Percentiles rank a stretch among this genome's conserved stretches.
Evolutionary conservation across 306 rosid species (phyloP).

Genomic region (Mimosa pudica): DNA sequence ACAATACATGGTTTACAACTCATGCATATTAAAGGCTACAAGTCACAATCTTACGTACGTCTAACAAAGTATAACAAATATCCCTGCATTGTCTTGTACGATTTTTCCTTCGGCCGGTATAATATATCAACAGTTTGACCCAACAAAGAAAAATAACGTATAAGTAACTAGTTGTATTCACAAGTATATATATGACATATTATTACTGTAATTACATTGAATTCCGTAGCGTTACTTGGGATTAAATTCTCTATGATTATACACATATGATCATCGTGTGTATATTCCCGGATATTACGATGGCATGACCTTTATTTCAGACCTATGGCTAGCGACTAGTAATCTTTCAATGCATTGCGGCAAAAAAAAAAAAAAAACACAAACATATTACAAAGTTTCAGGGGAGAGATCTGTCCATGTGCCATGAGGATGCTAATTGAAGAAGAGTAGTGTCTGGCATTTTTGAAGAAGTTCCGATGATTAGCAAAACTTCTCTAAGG

Average conservation of each 20-base stretch:
- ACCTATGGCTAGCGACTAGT: constrained; percentile 26
- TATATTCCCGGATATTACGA: constrained; percentile 29
- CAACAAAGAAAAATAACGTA: constrained; percentile 7
- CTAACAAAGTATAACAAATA: neutral
- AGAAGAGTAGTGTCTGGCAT: neutral
- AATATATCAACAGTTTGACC: neutral
- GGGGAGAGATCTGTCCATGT: neutral
- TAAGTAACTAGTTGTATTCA: constrained; percentile 24
- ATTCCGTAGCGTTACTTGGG: constrained; percentile 22
- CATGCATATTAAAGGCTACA: neutral
- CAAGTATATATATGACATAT: constrained; percentile 20
- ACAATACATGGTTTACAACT: neutral
- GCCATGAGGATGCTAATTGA: neutral
- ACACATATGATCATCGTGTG: constrained; percentile 39
- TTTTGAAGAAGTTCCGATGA: neutral
- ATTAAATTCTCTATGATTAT: constrained; percentile 22
- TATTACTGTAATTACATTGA: constrained; percentile 23
- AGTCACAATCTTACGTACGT: neutral
- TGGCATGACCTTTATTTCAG: constrained; percentile 51
- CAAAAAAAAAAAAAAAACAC: neutral
- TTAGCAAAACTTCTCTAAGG: neutral
- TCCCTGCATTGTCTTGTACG: constrained; percentile 40
- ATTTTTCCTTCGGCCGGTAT: constrained; percentile 6
- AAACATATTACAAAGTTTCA: constrained; percentile 25
- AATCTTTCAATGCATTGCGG: constrained; percentile 13